Base-by-base conservation (phyloP, 2,329 filamentous ascomycete genomes). In the Penicillium occitanis region DNA sequence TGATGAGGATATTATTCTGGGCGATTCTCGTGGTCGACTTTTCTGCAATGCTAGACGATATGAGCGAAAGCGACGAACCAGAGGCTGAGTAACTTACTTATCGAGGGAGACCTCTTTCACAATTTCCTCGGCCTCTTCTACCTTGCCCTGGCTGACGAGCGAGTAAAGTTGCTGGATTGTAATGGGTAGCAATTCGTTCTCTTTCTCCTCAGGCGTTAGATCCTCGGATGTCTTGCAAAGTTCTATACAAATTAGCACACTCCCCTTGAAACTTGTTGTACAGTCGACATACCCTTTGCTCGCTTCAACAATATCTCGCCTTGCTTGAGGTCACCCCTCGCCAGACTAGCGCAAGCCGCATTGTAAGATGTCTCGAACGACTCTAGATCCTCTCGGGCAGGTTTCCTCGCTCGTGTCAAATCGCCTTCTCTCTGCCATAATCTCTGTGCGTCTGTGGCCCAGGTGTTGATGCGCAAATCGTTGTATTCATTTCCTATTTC, bases 341-440 rank as follows among this genome's bases (percentile, higher is more conserved):
- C 86, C 72, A 90, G 86, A 71, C 85, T 86, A 65, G 83, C 81
- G 73, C 87, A 89, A 42, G 87, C 87, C 8, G 86, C 85, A 75
- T 90, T 89, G 76, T 87, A 90, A 2, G 86, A 83, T 3, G 85
- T 89, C 74, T 90, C 87, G 67, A 89, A 89, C 0, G 85, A 82
- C 67, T 89, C 86, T 63, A 89, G 73, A 71, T 88, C 87, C 71
- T 88, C 86, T 70, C 85, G 79, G 22, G 78, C 81, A 5, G 84
- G 82, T 72, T 84, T 83, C 73, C 83, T 84, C 74, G 83, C 84
- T 66, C 80, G 78, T 44, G 82, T 82, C 42, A 82, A 73, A 66
- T 84, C 78, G 30, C 83, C 79, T 65, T 82, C 78, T 50, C 84
- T 84, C 50, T 82, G 79, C 87, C 87, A 90, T 70, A 87, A 83